Base-by-base conservation (phyloP, 2,329 filamentous ascomycete genomes). In the Apiospora aurea region DNA sequence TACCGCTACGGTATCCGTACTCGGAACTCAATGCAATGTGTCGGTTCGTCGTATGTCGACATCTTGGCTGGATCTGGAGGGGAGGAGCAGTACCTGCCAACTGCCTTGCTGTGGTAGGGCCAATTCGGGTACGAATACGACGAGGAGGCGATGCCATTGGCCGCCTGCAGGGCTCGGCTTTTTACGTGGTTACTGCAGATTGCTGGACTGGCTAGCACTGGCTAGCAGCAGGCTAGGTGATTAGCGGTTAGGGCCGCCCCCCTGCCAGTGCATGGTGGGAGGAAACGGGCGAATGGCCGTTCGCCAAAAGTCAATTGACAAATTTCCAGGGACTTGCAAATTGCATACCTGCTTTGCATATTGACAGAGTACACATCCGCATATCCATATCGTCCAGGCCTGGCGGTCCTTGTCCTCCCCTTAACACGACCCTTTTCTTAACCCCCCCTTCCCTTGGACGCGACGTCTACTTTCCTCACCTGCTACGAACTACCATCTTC, bases 301-400 rank as follows among this genome's bases (percentile, higher is more conserved):
- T n/a, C 57, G 57, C 34, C 57, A 64, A 64, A 64, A 64, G 57
- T 41, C 57, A 64, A 64, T 64, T 64, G 29, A 64, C 57, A 38
- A 64, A 64, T 64, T 64, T 64, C 57, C 57, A 64, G 57, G 57
- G 57, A 70, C 46, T 46, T 46, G 66, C 64, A 67, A 67, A 43
- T 67, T 67, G 66, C 66, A 68, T 44, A 47, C 18, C 29, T 61
- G 16, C 53, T 6, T 21, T 53, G 47, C 21, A 43, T 43, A 43
- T 11, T 43, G 8, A 43, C 41, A 43, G 41, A 43, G 41, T 43
- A 43, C 41, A 43, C 47, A 49, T 49, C n/a, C 47, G 26, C 49
- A 29, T 16, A 57, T 18, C 8, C 16, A 61, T 61, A 61, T 38
- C 34, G 34, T 38, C 7, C 34, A 38, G 34, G 6, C 34, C 26